phyloP scores from a whole-genome alignment of 1,139 yeast species.

The Kodamaea arcana region DNA sequence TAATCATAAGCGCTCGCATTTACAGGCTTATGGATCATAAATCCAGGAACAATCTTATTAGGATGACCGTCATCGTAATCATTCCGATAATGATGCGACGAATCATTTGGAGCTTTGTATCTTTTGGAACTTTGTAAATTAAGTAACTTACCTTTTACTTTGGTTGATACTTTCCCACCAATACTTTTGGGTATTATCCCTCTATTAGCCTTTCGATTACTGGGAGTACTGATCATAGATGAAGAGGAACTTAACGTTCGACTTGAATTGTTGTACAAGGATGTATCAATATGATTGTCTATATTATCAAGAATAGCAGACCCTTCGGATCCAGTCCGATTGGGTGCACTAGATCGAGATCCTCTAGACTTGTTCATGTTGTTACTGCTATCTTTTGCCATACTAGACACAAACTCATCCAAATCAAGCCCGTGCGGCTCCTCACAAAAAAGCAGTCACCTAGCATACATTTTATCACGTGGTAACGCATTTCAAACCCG shows the following conservation, averaged over 20 bases:
- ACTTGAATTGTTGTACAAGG: conserved; percentile 16
- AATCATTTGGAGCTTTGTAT: conserved; percentile 1
- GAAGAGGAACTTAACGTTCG: conserved; percentile 22
- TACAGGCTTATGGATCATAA: conserved; percentile 18
- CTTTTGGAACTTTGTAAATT: conserved; percentile 21
- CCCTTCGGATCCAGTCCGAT: neutral
- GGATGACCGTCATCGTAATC: conserved; percentile 11
- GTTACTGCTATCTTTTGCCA: conserved; percentile 3
- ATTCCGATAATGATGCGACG: neutral
- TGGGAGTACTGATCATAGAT: conserved; percentile 23
- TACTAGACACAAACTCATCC: conserved; percentile 3
- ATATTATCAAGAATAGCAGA: neutral
- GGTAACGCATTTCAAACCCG: neutral
- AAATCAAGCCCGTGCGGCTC: neutral
- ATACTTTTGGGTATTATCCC: conserved; percentile 2
- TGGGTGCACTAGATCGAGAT: neutral
- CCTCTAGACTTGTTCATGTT: neutral
- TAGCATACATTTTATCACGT: neutral
- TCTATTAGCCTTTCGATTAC: conserved; percentile 14
- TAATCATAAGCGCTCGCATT: conserved; percentile 20
- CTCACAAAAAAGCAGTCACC: neutral
- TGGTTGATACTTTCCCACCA: conserved; percentile 11
- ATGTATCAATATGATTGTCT: neutral
- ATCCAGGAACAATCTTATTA: conserved; percentile 14
- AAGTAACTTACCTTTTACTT: conserved; percentile 19